These are phyloP conservation scores for Butyriboletus loyo DNA, from an alignment of 768 basidiomycete species.

Conservation along the genomic window DNA sequence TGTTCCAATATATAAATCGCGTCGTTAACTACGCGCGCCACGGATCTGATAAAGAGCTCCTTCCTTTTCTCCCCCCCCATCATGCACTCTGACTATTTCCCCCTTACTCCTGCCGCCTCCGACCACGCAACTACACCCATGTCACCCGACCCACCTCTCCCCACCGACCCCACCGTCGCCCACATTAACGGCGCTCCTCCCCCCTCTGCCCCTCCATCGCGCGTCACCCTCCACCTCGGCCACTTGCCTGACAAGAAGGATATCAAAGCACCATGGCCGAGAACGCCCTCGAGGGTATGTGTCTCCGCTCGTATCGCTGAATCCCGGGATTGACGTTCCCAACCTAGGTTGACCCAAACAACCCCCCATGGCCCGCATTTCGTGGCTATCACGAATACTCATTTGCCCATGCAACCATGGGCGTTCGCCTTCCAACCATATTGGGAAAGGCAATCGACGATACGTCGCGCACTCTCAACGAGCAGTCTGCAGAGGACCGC, in stretches of 20 bases:
- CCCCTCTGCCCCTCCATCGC: conserved; percentile 42
- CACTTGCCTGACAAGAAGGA: conserved; percentile 72
- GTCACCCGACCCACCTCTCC: neutral
- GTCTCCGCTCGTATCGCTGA: conserved; percentile 1
- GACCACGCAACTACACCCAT: conserved; percentile 16
- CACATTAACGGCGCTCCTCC: conserved; percentile 11
- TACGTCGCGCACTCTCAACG: conserved; percentile 82
- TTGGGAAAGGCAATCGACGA: conserved; percentile 96
- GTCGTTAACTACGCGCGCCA: neutral
- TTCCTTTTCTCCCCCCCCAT: neutral
- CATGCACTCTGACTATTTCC: conserved; percentile 20
- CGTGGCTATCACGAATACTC: conserved; percentile 81
- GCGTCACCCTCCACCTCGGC: conserved; percentile 69
- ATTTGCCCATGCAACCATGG: conserved; percentile 92
- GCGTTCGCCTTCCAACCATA: conserved; percentile 92
- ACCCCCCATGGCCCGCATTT: conserved; percentile 80
- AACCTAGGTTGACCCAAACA: conserved; percentile 70
- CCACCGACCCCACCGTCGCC: neutral
- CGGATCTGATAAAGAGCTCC: conserved; percentile 8
- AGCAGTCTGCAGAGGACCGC: conserved; percentile 75
- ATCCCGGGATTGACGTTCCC: neutral
- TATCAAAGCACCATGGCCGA: conserved; percentile 69
- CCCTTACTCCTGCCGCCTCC: conserved; percentile 31
- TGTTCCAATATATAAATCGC: conserved; percentile 24
- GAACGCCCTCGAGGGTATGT: conserved; percentile 66